Evolutionary conservation across 2,329 filamentous ascomycete genomes (phyloP), one percentile per base, ranked within the genome.

Genomic region (Epichloe brachyelytri): DNA sequence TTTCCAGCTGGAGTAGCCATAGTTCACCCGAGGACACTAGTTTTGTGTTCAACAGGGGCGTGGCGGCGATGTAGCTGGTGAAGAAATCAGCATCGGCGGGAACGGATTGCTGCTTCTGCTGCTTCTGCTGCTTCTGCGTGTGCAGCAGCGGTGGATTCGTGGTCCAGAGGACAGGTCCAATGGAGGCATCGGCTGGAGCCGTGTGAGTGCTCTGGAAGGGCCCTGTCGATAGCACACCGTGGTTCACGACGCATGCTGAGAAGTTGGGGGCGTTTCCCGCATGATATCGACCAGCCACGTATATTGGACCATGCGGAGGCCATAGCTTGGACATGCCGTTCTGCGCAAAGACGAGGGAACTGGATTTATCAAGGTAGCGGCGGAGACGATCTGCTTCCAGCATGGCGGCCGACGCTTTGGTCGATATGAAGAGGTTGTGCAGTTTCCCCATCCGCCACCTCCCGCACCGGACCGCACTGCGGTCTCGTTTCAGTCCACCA

Each of bases 291-390:
- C 66, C 60, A 2, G 59, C 55, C 37, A 65, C 63, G 59, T 78
- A 79, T 1, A 61, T 53, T 4, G 58, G 56, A 3, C 76, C 75
- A 47, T 72, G 62, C 7, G 77, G 77, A 22, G 76, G 76, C 77
- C 77, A 80, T 15, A 79, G 63, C 56, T 71, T 74, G 34, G 86
- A 89, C 80, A 96, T 85, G 45, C 91, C 91, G 59, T 95, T 95
- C 59, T 96, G 90, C 22, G 88, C 70, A 59, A 96, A 86, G 12
- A 85, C 74, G n/a, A 96, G 79, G 0, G 86, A 85, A n/a, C 83
- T 87, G 3, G 74, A 66, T 3, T 69, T 65, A 55, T 80, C 75
- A 2, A 82, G 75, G 49, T 95, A 78, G 1, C 77, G 67, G 6
- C 77, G 71, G 14, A 95, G 66, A 17, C 71, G 63, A 48, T 75